Evolutionary conservation across 2,329 filamentous ascomycete species (phyloP).

Genomic region (Pseudogymnoascus sp.): DNA sequence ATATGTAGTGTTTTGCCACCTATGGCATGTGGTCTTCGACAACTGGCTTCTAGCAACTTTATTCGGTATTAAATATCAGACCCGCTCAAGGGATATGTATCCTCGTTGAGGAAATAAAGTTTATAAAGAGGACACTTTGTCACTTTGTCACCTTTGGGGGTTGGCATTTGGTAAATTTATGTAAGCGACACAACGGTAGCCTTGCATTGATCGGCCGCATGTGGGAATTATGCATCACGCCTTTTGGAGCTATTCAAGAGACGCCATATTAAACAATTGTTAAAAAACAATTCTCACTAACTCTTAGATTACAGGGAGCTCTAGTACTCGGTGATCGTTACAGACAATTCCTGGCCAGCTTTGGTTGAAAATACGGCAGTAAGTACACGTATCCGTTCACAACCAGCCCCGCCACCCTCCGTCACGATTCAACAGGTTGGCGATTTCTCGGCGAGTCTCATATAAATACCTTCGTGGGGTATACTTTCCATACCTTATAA

Average conservation of each 20-base stretch:
- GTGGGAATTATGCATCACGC: background rate
- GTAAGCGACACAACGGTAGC: conserved; percentile 2
- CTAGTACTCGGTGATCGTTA: background rate
- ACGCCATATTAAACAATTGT: background rate
- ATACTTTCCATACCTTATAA: background rate
- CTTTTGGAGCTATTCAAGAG: background rate
- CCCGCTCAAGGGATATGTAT: background rate
- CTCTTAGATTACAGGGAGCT: background rate
- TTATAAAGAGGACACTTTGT: conserved; percentile 9
- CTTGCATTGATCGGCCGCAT: background rate
- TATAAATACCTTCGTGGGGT: background rate
- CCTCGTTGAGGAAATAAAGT: conserved; percentile 7
- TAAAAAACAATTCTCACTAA: background rate
- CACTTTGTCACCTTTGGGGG: conserved; percentile 8
- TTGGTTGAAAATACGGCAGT: background rate
- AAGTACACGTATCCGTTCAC: background rate
- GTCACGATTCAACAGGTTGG: background rate
- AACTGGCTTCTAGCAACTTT: conserved; percentile 6
- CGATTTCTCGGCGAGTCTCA: background rate
- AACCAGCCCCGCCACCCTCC: background rate
- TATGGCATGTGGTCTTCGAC: conserved; percentile 9
- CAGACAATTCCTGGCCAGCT: background rate
- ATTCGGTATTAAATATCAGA: background rate
- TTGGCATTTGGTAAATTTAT: conserved; percentile 9
- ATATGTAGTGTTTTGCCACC: conserved; percentile 4